These are phyloP conservation scores for Neonothopanus nambi DNA, from an alignment of 1,284 basidiomycete genomes.

Conservation along the genomic window DNA sequence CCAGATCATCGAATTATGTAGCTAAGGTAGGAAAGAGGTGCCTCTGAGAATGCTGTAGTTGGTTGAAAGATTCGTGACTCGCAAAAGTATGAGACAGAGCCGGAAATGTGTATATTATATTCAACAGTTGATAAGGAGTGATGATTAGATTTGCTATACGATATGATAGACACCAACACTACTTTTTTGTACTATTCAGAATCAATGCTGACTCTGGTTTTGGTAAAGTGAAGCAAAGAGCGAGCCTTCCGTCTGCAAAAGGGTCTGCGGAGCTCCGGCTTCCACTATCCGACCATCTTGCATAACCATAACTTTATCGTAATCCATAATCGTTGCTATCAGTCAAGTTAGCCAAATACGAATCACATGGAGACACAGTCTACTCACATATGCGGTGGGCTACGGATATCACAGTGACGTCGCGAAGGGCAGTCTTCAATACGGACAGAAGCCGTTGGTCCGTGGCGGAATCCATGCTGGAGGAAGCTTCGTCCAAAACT, in stretches of 20 bases:
- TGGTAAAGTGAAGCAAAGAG: slow-evolving; percentile 3
- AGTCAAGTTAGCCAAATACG: background rate
- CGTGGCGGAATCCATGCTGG: slow-evolving; percentile 1
- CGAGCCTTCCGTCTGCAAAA: slow-evolving; percentile 2
- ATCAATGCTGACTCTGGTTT: slow-evolving; percentile 1
- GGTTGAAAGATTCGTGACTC: no score
- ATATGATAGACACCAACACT: no score
- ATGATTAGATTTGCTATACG: no score
- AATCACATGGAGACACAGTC: background rate
- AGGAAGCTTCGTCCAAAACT: slow-evolving; percentile 1
- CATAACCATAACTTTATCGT: slow-evolving; percentile 2
- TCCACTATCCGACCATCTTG: background rate
- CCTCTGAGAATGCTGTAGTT: no score
- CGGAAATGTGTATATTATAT: no score
- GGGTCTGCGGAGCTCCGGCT: background rate
- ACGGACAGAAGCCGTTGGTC: background rate
- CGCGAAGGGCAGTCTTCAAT: background rate
- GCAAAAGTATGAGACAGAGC: no score
- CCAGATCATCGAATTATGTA: no score
- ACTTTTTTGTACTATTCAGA: no score
- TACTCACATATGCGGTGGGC: slow-evolving; percentile 13
- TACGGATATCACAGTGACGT: slow-evolving; percentile 1
- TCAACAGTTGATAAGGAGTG: no score
- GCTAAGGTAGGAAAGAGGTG: no score
- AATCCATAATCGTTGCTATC: slow-evolving; percentile 12